Evolutionary conservation across 1,284 basidiomycete species (phyloP), one percentile per base, ranked within the genome.

Genomic region (Austropuccinia psidii): DNA sequence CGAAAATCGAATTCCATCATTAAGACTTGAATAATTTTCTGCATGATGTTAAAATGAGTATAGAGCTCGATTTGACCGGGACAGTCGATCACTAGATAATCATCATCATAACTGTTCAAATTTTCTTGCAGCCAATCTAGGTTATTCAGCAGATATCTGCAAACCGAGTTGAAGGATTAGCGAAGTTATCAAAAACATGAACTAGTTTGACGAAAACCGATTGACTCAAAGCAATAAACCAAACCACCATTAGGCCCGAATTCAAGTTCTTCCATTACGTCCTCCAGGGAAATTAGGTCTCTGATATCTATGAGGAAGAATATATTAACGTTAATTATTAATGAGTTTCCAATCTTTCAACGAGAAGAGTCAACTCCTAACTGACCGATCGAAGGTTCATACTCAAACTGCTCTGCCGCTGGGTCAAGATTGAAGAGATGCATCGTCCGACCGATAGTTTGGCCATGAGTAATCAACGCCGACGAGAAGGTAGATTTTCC

Each of bases 61-160:
- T 98, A 98, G 11, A 99, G 85, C 83, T 99, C 96, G 78, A 99
- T 99, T 83, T 99, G 96, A 45, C 93, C 94, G 76, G 96, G 96
- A 80, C 96, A 98, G 83, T 99, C 96, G 76, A 99, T 89, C 77
- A 99, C 89, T 57, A 99, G 86, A 83, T 98, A 99, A 82, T 99
- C 96, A 79, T 97, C 91, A 54, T 97, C 93, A 81, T 87, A 98
- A 15, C 89, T 88, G 11, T 93, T 94, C 1, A 99, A 85, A 79
- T 97, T 91, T 80, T 98, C 95, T 78, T 97, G 92, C n/a, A 98
- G 84, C 96, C 96, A 99, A 81, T 98, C 96, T 82, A 98, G 89
- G 79, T 99, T 97, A 80, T 98, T 87, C 75, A 98, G 82, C 67
- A 99, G 85, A 83, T 98, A 98, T 81, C 94, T 97, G 78, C 47